Base-by-base conservation (phyloP, 768 basidiomycete genomes). In the Amanita muscaria region DNA sequence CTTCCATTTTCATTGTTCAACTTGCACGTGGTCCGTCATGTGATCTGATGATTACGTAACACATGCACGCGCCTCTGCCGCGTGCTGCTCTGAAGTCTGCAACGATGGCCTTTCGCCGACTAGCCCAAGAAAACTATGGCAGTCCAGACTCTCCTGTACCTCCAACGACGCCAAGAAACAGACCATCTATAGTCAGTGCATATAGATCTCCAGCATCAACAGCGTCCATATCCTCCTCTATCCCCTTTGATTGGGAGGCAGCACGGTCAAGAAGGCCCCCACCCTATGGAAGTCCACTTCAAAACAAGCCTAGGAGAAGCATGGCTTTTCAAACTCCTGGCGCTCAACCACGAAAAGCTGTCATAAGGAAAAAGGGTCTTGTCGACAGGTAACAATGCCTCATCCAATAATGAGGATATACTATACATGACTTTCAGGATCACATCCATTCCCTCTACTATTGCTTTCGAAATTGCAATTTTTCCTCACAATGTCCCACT, bases 211-310 rank as follows among this genome's bases (percentile, higher is more conserved):
- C 74, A 3, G 77, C 75, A 27, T 63, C 73, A 2, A 79, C 82
- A 0, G 79, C 84, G 3, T 89, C 88, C 3, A 69, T 84, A 37
- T 86, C 87, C 4, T 80, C 83, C 1, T 81, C 83, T 5, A 61
- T 72, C 7, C 83, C 88, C 1, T 91, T 91, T 54, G 88, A 91
- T 64, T 90, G 88, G 88, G 82, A 85, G 23, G 88, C 88, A 0
- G 88, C 80, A 10, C 70, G 82, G n/a, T 70, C 76, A 1, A 68
- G 74, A 40, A 71, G 70, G 49, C 80, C 84, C 3, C 76, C 88
- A 3, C 88, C 88, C 3, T 90, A 83, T 68, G 69, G 67, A 2
- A 79, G 80, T 0, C 84, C 84, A 2, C 57, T 70, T 5, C 63
- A 64, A 40, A 68, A 57, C 40, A 76, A 72, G 57, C 64, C 64